Percentiles rank a stretch among this genome's conserved stretches.
These are phyloP conservation scores for Alliaria petiolata DNA, from an alignment of 345 rosid genomes.

Conservation along the genomic window DNA sequence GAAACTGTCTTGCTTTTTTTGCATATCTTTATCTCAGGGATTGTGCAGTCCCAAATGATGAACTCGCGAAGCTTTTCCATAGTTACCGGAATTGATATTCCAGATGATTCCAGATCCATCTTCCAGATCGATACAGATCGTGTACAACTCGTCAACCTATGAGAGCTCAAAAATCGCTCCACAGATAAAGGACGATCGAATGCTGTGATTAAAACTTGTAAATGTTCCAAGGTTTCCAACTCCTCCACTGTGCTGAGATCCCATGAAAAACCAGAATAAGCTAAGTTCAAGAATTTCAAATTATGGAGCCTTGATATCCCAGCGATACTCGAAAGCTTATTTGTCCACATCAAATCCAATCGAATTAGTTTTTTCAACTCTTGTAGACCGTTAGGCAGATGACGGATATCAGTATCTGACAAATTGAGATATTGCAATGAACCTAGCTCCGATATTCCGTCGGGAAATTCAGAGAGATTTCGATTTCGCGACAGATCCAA, in stretches of 20 bases:
- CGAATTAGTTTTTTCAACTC: background rate
- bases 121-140: fast-evolving
- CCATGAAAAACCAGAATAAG: fast-evolving
- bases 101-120: background rate
- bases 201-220: background rate
- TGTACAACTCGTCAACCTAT: background rate
- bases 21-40: constrained; percentile 1
- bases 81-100: background rate
- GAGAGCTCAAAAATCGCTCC: background rate
- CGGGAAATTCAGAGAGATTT: background rate
- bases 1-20: background rate
- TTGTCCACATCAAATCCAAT: background rate
- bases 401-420: background rate
- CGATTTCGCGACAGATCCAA: constrained; percentile 28
- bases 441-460: background rate
- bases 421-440: constrained; percentile 23
- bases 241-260: background rate
- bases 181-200: fast-evolving
- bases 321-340: background rate
- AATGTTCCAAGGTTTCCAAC: background rate
- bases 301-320: background rate
- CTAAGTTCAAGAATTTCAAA: background rate
- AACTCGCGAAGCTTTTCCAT: background rate
- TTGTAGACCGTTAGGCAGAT: background rate
- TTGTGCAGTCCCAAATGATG: fast-evolving